Percentiles rank a stretch among this genome's conserved stretches.
Evolutionary conservation across 306 rosid genomes (phyloP).

Genomic region (Corylus avellana): DNA sequence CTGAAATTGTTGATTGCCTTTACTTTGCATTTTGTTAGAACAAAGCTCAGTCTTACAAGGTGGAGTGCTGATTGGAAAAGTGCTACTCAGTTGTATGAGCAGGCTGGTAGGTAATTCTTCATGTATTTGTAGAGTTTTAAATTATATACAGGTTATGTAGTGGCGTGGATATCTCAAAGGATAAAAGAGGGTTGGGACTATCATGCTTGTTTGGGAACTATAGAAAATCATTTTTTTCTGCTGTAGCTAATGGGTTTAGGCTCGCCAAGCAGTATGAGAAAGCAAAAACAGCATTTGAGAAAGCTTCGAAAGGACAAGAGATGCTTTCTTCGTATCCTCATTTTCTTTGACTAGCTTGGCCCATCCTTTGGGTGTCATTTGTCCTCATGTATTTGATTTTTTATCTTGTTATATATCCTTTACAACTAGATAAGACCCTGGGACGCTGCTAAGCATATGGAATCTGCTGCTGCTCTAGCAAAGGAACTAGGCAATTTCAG

Average conservation of each 20-base stretch:
- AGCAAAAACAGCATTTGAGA: constrained; percentile 83
- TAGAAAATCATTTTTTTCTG: constrained; percentile 21
- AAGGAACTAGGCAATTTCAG: constrained; percentile 78
- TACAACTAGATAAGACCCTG: constrained; percentile 71
- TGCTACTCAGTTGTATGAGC: constrained; percentile 84
- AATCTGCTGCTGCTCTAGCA: constrained; percentile 88
- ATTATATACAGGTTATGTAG: constrained; percentile 16
- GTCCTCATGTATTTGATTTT: background rate
- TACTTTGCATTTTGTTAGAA: constrained; percentile 38
- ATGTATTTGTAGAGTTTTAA: constrained; percentile 4
- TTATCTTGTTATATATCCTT: constrained; percentile 36
- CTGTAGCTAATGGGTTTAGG: constrained; percentile 82
- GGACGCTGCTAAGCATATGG: constrained; percentile 99
- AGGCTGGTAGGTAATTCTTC: constrained; percentile 66
- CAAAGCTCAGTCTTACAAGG: constrained; percentile 82
- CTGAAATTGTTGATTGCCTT: constrained; percentile 16
- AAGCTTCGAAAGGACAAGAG: constrained; percentile 96
- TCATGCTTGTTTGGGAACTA: constrained; percentile 3
- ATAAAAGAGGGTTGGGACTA: background rate
- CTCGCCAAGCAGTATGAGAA: constrained; percentile 71
- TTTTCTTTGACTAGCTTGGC: constrained; percentile 3
- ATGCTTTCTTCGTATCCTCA: constrained; percentile 97
- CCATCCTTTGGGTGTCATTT: background rate
- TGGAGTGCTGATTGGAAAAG: constrained; percentile 93
- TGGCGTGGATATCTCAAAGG: background rate